phyloP scores from a whole-genome alignment of 1,284 basidiomycete species.

The Ganoderma meredithae region DNA sequence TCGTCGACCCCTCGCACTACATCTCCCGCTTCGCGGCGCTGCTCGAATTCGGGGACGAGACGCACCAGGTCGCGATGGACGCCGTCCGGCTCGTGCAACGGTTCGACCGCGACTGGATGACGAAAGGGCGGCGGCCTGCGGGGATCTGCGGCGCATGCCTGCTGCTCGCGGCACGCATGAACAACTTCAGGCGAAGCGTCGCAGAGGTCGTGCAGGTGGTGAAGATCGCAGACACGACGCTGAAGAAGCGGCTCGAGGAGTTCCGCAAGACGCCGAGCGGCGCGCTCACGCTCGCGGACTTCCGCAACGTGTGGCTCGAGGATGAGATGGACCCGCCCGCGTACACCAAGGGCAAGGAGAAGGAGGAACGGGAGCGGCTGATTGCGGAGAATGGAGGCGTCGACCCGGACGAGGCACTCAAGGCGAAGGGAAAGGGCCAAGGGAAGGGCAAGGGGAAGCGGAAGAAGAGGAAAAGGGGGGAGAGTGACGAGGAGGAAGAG shows the following conservation, averaged over 20 bases:
- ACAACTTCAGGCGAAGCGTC: conserved; percentile 92
- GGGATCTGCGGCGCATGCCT: conserved; percentile 98
- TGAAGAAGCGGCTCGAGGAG: conserved; percentile 95
- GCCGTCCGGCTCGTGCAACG: conserved; percentile 94
- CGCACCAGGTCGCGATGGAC: conserved; percentile 91
- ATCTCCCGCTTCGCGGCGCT: conserved; percentile 97
- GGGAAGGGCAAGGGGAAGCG: conserved; percentile 45
- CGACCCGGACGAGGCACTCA: conserved; percentile 29
- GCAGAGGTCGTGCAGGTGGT: conserved; percentile 98
- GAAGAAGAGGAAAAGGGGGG: conserved; percentile 41
- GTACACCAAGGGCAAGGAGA: conserved; percentile 79
- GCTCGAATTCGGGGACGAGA: conserved; percentile 96
- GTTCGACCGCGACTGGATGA: conserved; percentile 98
- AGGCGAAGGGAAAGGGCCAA: conserved; percentile 49
- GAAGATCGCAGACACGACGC: conserved; percentile 95
- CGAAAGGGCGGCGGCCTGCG: conserved; percentile 92
- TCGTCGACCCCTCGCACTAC: conserved; percentile 97
- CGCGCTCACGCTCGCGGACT: conserved; percentile 88
- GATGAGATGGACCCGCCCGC: conserved; percentile 93
- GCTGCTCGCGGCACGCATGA: conserved; percentile 97
- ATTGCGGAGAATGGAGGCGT: conserved; percentile 46
- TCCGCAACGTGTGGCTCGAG: conserved; percentile 91
- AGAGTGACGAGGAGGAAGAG: conserved; percentile 51
- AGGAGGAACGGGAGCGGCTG: conserved; percentile 66
- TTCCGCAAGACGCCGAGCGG: conserved; percentile 93